Evolutionary conservation across 1,284 basidiomycete genomes (phyloP).

Genomic region (Entoloma clypeatum): DNA sequence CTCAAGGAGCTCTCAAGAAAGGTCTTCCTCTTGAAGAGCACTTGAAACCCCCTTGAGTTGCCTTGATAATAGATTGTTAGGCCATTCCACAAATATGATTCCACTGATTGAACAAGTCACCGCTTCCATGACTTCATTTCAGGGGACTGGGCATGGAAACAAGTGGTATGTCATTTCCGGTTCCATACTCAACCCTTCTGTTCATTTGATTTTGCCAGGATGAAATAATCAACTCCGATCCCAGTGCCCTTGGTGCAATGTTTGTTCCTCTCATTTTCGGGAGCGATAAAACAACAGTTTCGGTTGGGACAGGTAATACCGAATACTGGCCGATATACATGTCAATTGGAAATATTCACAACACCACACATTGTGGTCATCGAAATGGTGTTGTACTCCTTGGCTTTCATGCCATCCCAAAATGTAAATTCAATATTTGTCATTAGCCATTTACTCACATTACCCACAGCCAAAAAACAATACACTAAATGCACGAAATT

Average conservation of each 20-base stretch:
- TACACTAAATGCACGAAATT: slow-evolving; percentile 21
- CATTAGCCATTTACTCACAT: slow-evolving; percentile 8
- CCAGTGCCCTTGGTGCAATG: slow-evolving; percentile 23
- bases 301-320: slow-evolving; percentile 31
- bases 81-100: too few relatives aligned
- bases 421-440: background rate
- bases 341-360: slow-evolving; percentile 27
- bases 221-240: slow-evolving; percentile 18
- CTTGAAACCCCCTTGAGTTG: too few relatives aligned
- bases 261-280: slow-evolving; percentile 31
- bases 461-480: slow-evolving; percentile 20
- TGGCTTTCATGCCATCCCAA: slow-evolving; percentile 24
- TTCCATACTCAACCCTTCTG: background rate
- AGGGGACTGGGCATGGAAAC: slow-evolving; percentile 25
- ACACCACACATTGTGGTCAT: slow-evolving; percentile 21
- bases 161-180: slow-evolving; percentile 21
- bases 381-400: slow-evolving; percentile 18
- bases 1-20: too few relatives aligned
- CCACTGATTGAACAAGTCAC: too few relatives aligned
- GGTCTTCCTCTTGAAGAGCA: too few relatives aligned
- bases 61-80: too few relatives aligned
- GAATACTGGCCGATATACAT: too few relatives aligned
- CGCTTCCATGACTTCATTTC: slow-evolving; percentile 33
- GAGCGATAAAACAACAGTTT: slow-evolving; percentile 35
- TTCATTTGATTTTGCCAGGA: slow-evolving; percentile 16